Evolutionary conservation across 495 filamentous ascomycete genomes (phyloP).

Genomic region (Articulospora tetracladia): DNA sequence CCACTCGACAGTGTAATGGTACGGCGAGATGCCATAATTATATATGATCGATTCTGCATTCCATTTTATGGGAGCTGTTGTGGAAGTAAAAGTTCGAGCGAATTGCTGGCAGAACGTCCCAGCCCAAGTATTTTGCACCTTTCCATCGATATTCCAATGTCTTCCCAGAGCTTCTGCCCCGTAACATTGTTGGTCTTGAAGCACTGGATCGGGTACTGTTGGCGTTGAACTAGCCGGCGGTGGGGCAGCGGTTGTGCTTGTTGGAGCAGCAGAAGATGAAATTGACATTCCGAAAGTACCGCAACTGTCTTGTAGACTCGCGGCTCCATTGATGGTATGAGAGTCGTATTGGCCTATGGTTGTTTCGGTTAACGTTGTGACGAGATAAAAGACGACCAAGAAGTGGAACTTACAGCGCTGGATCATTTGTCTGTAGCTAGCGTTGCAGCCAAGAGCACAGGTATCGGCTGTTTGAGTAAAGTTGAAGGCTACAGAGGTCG

Average conservation of each 20-base stretch:
- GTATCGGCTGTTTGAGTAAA: slow-evolving; percentile 3
- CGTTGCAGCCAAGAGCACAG: slow-evolving; percentile 5
- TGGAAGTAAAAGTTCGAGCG: slow-evolving; percentile 1
- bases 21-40: slow-evolving; percentile 1
- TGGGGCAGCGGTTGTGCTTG: not conserved
- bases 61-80: not conserved
- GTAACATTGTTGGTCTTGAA: slow-evolving; percentile 8
- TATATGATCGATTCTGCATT: slow-evolving; percentile 1
- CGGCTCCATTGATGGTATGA: not conserved
- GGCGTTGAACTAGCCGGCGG: not conserved
- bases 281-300: slow-evolving; percentile 6
- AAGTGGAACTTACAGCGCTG: slow-evolving; percentile 1
- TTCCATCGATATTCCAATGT: slow-evolving; percentile 3
- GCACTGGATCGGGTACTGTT: slow-evolving; percentile 4
- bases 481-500: slow-evolving; percentile 1
- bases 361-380: not conserved
- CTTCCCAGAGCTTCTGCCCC: not conserved
- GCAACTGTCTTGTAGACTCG: slow-evolving; percentile 8
- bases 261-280: not conserved
- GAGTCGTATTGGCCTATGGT: not conserved
- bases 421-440: slow-evolving; percentile 6
- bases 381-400: not conserved
- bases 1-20: not conserved
- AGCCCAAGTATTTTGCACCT: slow-evolving; percentile 1
- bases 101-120: not conserved